Evolutionary conservation across 2,329 filamentous ascomycete species (phyloP).

Genomic region (Pseudohalonectria lignicola): DNA sequence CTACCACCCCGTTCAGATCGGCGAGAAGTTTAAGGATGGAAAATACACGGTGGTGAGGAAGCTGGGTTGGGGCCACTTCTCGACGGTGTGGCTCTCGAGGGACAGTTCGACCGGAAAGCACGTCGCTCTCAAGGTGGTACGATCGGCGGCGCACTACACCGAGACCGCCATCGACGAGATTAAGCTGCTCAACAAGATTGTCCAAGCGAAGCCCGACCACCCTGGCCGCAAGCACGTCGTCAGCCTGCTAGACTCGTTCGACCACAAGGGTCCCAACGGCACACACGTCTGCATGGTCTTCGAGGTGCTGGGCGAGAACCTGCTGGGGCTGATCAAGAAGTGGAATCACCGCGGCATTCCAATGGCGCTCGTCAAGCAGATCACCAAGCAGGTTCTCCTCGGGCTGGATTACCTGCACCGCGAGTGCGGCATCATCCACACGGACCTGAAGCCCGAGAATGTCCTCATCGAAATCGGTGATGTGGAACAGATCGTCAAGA

Average conservation of each 20-base stretch:
- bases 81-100: conserved; percentile 79
- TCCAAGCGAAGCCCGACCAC: conserved; percentile 88
- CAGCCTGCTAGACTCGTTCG: conserved; percentile 90
- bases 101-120: conserved; percentile 88
- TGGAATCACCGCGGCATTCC: conserved; percentile 98
- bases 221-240: conserved; percentile 93
- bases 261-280: conserved; percentile 93
- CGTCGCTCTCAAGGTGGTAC: conserved; percentile 94
- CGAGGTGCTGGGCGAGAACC: conserved; percentile 90
- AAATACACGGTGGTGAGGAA: conserved; percentile 95
- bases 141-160: conserved; percentile 95
- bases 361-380: conserved; percentile 94
- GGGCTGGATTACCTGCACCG: conserved; percentile 94
- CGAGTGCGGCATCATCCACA: conserved; percentile 98
- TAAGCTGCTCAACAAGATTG: conserved; percentile 93
- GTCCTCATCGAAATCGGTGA: conserved; percentile 98
- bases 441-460: conserved; percentile 94
- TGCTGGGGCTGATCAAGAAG: conserved; percentile 90
- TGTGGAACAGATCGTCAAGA: conserved; percentile 96
- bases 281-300: conserved; percentile 99
- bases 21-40: conserved; percentile 95
- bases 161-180: conserved; percentile 99
- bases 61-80: conserved; percentile 96
- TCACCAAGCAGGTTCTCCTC: conserved; percentile 93
- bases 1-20: conserved; percentile 89